Base-by-base conservation (phyloP, 1,284 basidiomycete genomes). In the Irpex rosettiformis region DNA sequence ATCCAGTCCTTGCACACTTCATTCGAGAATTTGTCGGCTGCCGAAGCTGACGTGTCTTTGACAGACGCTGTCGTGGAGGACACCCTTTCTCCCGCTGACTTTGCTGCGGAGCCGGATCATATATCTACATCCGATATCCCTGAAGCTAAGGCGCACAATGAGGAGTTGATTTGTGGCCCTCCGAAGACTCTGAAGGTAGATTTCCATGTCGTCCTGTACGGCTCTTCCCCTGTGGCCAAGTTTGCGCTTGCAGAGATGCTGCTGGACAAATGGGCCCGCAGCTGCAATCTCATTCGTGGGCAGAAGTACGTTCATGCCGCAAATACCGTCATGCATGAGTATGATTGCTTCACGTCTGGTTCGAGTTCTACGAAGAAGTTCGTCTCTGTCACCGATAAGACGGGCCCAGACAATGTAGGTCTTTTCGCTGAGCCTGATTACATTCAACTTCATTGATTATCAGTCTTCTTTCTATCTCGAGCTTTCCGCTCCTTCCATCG, bases 141-240 rank as follows among this genome's bases (percentile, higher is more conserved):
- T 54, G 66, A 62, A 63, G 66, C 65, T 63, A 67, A 64, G 64
- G 68, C 62, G 60, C 65, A 56, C 56, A 54, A 47, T 27, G 56
- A 48, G 33, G 57, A 53, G 58, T 29, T 29, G 6, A 21, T 24
- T 7, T 24, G 27, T 18, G 30, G 57, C 42, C 25, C 52, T 22
- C 52, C 66, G 33, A 58, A 60, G 58, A 57, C 65, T 27, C 58
- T 56, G 55, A 71, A 70, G 48, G 65, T 72, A 58, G 78, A 80
- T 63, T 78, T 88, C 64, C 79, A 82, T 65, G 76, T 89, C 64
- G 73, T 83, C 42, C 74, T 90, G 13, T 89, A 88, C 68, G 88
- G 87, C 24, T 68, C 74, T 57, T 77, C 85, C 18, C 75, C 82
- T 54, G 62, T 74, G 58, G 73, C 75, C 73, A 85, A 86, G 70